phyloP scores from a whole-genome alignment of 257 asterid genomes.

The Catharanthus roseus region DNA sequence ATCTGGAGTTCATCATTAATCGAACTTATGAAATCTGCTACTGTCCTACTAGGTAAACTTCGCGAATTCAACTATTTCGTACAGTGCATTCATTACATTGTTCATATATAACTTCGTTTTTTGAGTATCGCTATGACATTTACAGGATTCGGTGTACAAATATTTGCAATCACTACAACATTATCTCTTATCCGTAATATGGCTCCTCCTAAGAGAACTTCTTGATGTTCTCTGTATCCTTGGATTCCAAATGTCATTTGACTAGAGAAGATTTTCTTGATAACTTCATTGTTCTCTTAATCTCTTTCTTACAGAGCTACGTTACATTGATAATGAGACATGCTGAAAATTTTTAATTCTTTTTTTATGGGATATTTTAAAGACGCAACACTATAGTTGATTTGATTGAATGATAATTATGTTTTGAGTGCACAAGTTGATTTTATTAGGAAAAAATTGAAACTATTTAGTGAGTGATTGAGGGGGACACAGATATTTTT shows the following conservation, averaged over 20 bases:
- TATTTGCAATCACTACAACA: constrained; percentile 30
- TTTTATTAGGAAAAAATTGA: too few species aligned
- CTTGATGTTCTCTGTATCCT: constrained; percentile 24
- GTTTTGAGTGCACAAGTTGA: too few species aligned
- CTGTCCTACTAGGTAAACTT: constrained; percentile 48
- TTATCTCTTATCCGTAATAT: constrained; percentile 57
- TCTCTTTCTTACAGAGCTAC: too few species aligned
- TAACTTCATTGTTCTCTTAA: not conserved
- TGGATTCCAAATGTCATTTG: not conserved
- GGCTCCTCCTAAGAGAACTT: constrained; percentile 86
- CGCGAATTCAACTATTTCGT: not conserved
- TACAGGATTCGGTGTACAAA: constrained; percentile 54
- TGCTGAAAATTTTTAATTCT: too few species aligned
- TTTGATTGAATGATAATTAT: too few species aligned
- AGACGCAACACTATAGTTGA: too few species aligned
- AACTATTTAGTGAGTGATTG: too few species aligned
- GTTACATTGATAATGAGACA: not conserved
- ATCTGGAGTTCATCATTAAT: constrained; percentile 38
- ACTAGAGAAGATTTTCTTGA: not conserved
- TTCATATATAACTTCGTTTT: not conserved
- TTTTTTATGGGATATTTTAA: too few species aligned
- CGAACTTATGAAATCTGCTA: constrained; percentile 37
- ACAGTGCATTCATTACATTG: not conserved
- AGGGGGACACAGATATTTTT: too few species aligned
- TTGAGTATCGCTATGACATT: not conserved